Evolutionary conservation across 345 rosid species (phyloP), one percentile per base, ranked within the genome.

Genomic region (Atalantia buxifolia): DNA sequence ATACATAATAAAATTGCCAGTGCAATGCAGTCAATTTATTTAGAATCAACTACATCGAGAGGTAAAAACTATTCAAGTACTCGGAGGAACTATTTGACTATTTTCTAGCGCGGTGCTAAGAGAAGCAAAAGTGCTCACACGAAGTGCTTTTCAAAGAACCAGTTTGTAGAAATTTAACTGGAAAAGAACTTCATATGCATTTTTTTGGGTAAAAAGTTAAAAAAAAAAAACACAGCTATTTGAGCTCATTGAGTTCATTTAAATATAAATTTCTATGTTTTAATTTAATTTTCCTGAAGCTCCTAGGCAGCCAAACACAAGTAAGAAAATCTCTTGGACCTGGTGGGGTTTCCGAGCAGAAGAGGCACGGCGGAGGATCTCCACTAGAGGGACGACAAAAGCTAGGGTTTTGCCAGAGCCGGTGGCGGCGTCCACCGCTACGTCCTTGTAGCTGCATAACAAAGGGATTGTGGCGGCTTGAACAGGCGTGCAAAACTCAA

Each of bases 381-480:
- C 99, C 18, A 92, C 89, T 22, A 93, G 79, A 2, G 97, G 99
- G 3, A 93, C 81, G 9, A 95, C 77, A 80, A 93, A 95, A 28
- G 99, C 97, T 53, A 95, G 89, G 78, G 97, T 93, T 88, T 95
- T 95, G 1, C 98, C 98, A 28, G 94, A 92, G 69, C 98, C 99
- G n/a, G 97, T 94, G 80, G 95, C 94, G 53, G 98, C 98, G 79
- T 93, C 98, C 79, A 93, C 97, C 27, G 97, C 90, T 4, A 96
- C 99, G 80, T 96, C 98, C 84, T 94, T 94, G 87, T 83, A 88
- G 83, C 85, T 74, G 85, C 99, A 94, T 28, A 96, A 92, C 62
- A 95, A 76, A 27, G 98, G 98, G 60, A 95, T 92, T 4, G 98
- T 88, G 27, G 93, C 93, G 36, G 92, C 96, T 79, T 95, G 99